Percentiles rank a stretch among this genome's conserved stretches.
These are phyloP conservation scores for Zostera marina DNA, from an alignment of 116 monocot species.

Conservation along the genomic window DNA sequence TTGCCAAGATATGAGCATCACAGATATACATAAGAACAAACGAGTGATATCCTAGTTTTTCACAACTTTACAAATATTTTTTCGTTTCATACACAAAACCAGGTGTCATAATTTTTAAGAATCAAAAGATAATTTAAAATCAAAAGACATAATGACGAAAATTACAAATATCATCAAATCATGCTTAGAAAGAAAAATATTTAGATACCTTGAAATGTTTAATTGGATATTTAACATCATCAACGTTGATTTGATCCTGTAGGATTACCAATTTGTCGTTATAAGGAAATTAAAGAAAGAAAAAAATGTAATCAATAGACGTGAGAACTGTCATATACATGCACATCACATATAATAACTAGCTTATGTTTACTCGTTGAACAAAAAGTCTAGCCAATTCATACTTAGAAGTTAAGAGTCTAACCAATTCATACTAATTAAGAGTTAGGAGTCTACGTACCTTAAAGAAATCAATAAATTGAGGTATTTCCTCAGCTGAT, in stretches of 20 bases:
- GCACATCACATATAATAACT: not conserved
- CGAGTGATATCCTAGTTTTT: too few species aligned
- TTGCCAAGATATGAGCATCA: too few species aligned
- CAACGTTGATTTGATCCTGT: slow-evolving; percentile 93
- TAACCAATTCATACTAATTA: too few species aligned
- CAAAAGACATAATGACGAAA: not conserved
- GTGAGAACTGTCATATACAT: not conserved
- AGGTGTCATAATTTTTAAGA: not conserved
- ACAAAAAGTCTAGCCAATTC: too few species aligned
- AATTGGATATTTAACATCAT: slow-evolving; percentile 63
- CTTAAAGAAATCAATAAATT: slow-evolving; percentile 77
- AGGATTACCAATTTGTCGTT: not conserved
- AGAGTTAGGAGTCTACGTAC: slow-evolving; percentile 11
- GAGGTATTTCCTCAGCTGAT: slow-evolving; percentile 80
- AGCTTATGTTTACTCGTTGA: too few species aligned
- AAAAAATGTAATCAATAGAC: not conserved
- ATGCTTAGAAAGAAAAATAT: not conserved
- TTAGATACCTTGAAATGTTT: slow-evolving; percentile 77
- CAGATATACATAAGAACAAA: too few species aligned
- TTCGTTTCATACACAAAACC: not conserved
- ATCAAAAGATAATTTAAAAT: not conserved
- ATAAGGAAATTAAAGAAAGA: not conserved
- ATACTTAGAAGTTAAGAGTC: too few species aligned
- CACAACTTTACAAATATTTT: too few species aligned
- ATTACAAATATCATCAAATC: not conserved